Conservation (phyloP, 2,329 filamentous ascomycete species). For the Mollisia scopiformis region DNA sequence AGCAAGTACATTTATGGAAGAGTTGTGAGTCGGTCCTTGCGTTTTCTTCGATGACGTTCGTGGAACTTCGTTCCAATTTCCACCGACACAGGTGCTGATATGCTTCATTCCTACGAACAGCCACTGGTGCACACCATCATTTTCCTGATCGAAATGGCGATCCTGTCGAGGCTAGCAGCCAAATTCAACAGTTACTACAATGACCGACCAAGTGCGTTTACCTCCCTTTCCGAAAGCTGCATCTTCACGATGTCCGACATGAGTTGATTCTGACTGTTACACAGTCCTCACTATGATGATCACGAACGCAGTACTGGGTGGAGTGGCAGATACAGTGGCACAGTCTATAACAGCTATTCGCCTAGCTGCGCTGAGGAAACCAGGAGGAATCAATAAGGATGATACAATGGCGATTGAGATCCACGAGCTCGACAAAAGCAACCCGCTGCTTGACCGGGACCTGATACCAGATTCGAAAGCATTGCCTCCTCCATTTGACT, state of each 20-base stretch:
- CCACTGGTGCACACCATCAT: slow-evolving; percentile 85
- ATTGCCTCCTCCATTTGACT: slow-evolving; percentile 86
- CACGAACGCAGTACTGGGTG: slow-evolving; percentile 93
- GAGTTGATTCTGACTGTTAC: slow-evolving; percentile 12
- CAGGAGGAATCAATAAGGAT: slow-evolving; percentile 57
- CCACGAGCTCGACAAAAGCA: slow-evolving; percentile 82
- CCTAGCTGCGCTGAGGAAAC: slow-evolving; percentile 65
- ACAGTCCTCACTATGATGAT: slow-evolving; percentile 97
- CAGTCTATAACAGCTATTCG: slow-evolving; percentile 88
- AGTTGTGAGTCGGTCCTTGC: slow-evolving; percentile 58
- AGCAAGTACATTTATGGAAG: slow-evolving; percentile 74
- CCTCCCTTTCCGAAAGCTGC: background rate
- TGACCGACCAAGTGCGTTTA: slow-evolving; percentile 73
- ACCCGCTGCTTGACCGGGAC: slow-evolving; percentile 66
- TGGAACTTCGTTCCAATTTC: slow-evolving; percentile 4
- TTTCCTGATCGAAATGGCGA: slow-evolving; percentile 85
- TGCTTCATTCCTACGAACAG: slow-evolving; percentile 49
- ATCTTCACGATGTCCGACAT: background rate
- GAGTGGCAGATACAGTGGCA: slow-evolving; percentile 94
- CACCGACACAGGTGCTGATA: slow-evolving; percentile 25
- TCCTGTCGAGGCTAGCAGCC: slow-evolving; percentile 78
- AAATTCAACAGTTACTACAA: slow-evolving; percentile 96
- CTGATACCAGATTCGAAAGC: slow-evolving; percentile 65
- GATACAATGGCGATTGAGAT: slow-evolving; percentile 86
- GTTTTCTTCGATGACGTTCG: background rate